phyloP scores from a whole-genome alignment of 352 stramenopile species.

The Phytophthora podocarpi region DNA sequence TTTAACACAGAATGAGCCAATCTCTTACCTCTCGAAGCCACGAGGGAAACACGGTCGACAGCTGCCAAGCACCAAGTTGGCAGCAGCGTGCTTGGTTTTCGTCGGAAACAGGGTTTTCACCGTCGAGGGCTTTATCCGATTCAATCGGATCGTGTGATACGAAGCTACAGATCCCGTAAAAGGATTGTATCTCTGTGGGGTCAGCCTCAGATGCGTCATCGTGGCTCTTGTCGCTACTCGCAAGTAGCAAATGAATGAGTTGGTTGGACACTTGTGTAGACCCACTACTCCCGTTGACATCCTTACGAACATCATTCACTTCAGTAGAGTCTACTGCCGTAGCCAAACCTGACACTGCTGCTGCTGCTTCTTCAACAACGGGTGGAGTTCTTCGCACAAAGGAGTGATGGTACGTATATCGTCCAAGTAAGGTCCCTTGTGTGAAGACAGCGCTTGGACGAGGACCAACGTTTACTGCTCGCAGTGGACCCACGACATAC shows the following conservation, averaged over 20 bases:
- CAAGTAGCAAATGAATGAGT: slow-evolving; percentile 20
- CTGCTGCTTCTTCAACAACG: background rate
- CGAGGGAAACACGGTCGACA: slow-evolving; percentile 17
- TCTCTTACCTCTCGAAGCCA: slow-evolving; percentile 30
- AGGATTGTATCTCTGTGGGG: background rate
- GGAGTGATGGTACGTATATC: slow-evolving; percentile 38
- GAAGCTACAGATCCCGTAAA: slow-evolving; percentile 16
- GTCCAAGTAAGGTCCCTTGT: slow-evolving; percentile 38
- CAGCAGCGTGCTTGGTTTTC: slow-evolving; percentile 12
- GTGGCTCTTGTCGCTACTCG: background rate
- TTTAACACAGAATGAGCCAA: background rate
- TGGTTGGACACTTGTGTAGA: slow-evolving; percentile 13
- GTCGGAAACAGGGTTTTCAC: background rate
- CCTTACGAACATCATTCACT: background rate
- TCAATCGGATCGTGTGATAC: slow-evolving; percentile 19
- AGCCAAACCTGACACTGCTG: background rate
- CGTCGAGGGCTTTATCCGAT: background rate
- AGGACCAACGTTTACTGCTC: background rate
- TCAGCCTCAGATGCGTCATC: background rate
- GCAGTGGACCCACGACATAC: slow-evolving; percentile 40
- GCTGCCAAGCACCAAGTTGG: slow-evolving; percentile 10
- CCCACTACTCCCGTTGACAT: background rate
- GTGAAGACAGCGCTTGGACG: slow-evolving; percentile 5
- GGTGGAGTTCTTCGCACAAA: slow-evolving; percentile 15
- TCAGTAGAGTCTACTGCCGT: background rate